Evolutionary conservation across 306 rosid genomes (phyloP).

Genomic region (Citrullus amarus): DNA sequence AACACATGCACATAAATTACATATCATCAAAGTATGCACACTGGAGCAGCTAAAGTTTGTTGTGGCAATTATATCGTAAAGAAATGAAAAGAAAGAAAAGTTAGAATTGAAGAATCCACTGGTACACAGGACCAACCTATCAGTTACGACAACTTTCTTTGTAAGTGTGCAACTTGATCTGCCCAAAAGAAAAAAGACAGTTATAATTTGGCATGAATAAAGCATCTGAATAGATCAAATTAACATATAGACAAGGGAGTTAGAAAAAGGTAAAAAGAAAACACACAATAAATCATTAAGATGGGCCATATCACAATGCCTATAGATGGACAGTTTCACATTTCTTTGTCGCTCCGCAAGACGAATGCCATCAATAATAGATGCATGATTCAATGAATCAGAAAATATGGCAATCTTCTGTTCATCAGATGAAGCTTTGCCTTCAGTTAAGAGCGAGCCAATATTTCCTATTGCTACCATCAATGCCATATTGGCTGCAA

Average conservation of each 20-base stretch:
- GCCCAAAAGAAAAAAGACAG: conserved; percentile 21
- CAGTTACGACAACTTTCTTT: conserved; percentile 89
- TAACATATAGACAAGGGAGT: not conserved
- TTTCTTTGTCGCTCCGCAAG: conserved; percentile 68
- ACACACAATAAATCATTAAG: conserved; percentile 69
- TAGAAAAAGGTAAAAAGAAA: conserved; percentile 20
- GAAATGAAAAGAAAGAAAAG: not conserved
- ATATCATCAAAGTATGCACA: not conserved
- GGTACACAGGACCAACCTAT: conserved; percentile 38
- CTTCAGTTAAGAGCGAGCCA: conserved; percentile 56
- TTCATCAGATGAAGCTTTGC: conserved; percentile 36
- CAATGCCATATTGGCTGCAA: conserved; percentile 96
- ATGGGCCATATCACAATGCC: conserved; percentile 89
- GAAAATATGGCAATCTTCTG: conserved; percentile 77
- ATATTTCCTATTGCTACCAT: conserved; percentile 80
- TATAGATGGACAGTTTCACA: conserved; percentile 60
- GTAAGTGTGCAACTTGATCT: conserved; percentile 57
- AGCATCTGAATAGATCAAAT: conserved; percentile 9
- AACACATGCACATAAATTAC: not conserved
- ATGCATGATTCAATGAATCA: conserved; percentile 79
- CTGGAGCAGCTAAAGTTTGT: not conserved
- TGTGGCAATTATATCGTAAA: not conserved
- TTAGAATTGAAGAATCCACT: not conserved
- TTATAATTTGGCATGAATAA: not conserved
- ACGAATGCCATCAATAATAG: conserved; percentile 89